These are phyloP conservation scores for Nothophoma quercina DNA, from an alignment of 2,329 filamentous ascomycete genomes.

Conservation along the genomic window DNA sequence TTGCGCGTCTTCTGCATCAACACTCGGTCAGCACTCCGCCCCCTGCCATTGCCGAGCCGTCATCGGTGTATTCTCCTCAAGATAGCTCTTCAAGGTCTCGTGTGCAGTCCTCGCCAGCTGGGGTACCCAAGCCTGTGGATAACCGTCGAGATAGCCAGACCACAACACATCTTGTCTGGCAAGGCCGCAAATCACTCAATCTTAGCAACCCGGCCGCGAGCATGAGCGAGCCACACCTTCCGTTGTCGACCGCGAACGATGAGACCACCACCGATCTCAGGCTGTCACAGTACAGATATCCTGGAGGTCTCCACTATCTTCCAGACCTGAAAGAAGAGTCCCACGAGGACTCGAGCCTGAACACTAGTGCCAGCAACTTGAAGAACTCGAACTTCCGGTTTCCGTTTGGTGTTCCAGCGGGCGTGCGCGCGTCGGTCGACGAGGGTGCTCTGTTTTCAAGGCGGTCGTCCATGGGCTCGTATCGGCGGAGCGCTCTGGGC, in stretches of 20 bases:
- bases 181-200: slow-evolving; percentile 23
- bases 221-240: slow-evolving; percentile 18
- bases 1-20: slow-evolving; percentile 16
- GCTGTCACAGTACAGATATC: slow-evolving; percentile 42
- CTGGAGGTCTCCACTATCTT: slow-evolving; percentile 43
- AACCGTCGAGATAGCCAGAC: slow-evolving; percentile 42
- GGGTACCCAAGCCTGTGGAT: slow-evolving; percentile 17
- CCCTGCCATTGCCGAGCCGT: slow-evolving; percentile 22
- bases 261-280: slow-evolving; percentile 46
- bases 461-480: slow-evolving; percentile 32
- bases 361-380: slow-evolving; percentile 46
- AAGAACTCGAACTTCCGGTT: slow-evolving; percentile 40
- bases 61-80: slow-evolving; percentile 37
- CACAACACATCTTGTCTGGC: slow-evolving; percentile 47
- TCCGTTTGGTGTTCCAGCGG: slow-evolving; percentile 25
- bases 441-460: slow-evolving; percentile 28
- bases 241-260: slow-evolving; percentile 28
- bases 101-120: slow-evolving; percentile 24
- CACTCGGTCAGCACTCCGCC: slow-evolving; percentile 24
- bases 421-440: slow-evolving; percentile 32
- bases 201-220: slow-evolving; percentile 8
- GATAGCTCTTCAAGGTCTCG: slow-evolving; percentile 25
- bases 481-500: slow-evolving; percentile 29
- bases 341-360: slow-evolving; percentile 55
- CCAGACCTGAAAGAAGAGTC: slow-evolving; percentile 59